Percentiles rank a stretch among this genome's conserved stretches.
These are phyloP conservation scores for Coprinopsis strossmayeri DNA, from an alignment of 768 basidiomycete species.

Conservation along the genomic window DNA sequence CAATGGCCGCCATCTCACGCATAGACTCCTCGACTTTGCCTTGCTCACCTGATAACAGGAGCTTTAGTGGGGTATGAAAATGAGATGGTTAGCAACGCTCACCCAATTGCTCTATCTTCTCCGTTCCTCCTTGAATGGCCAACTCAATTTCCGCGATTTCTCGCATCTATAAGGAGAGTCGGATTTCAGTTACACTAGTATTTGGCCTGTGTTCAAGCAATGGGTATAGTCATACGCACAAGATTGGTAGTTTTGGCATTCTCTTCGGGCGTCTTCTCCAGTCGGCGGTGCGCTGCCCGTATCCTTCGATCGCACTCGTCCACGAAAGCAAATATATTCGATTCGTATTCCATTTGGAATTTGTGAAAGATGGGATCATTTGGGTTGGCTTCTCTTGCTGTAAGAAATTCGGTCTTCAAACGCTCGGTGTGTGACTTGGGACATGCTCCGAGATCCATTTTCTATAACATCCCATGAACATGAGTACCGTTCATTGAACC, in stretches of 20 bases:
- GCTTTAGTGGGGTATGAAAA: too few relatives aligned
- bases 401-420: conserved; percentile 83
- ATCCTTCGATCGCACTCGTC: conserved; percentile 98
- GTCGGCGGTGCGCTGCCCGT: conserved; percentile 82
- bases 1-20: conserved; percentile 95
- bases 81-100: too few relatives aligned
- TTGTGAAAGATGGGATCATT: conserved; percentile 75
- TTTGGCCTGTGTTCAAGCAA: not conserved
- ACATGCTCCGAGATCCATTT: conserved; percentile 99
- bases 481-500: conserved; percentile 3
- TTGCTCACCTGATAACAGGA: conserved; percentile 65
- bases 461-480: conserved; percentile 45
- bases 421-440: conserved; percentile 95
- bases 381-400: conserved; percentile 69
- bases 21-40: conserved; percentile 99
- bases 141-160: conserved; percentile 99
- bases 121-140: conserved; percentile 97
- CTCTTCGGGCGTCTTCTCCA: conserved; percentile 99
- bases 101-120: conserved; percentile 95
- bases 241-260: conserved; percentile 98
- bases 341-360: conserved; percentile 94
- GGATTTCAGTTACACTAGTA: conserved; percentile 7
- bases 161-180: conserved; percentile 61
- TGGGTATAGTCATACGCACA: conserved; percentile 42
- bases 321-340: conserved; percentile 92